Evolutionary conservation across 768 basidiomycete genomes (phyloP), one percentile per base, ranked within the genome.

Genomic region (Kwoniella mangroviensis): DNA sequence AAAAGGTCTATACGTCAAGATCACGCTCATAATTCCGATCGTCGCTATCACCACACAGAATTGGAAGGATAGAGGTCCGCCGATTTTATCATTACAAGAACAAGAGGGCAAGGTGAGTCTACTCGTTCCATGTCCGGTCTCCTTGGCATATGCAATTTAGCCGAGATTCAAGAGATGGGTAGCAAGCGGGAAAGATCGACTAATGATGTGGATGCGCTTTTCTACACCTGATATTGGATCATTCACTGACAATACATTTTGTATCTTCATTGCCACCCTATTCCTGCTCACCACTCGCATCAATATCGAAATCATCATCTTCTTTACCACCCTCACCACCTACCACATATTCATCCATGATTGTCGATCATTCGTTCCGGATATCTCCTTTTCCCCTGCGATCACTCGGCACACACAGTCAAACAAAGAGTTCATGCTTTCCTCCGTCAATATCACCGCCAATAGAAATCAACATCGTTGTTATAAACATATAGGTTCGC

Each of bases 381-480:
- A 21, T 9, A 41, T 17, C 56, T 15, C 4, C 13, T 19, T 15
- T 26, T 13, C 13, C 13, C 24, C 54, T 24, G 12, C 43, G 45
- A 52, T 40, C 12, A n/a, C 54, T 34, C 34, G 34, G 34, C 34
- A 5, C 6, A 61, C n/a, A 7, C 60, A 71, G 70, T 61, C 52
- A 62, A 40, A 66, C 58, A 52, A 59, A 58, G 70, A 71, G 70
- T 71, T 71, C 65, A 71, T 71, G 70, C 70, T 65, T 64, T 60
- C 65, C 60, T 51, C 65, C 51, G 28, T 24, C 64, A 67, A 58
- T 15, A 63, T 43, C 52, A 71, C 49, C 63, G 58, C 65, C 11
- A 60, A 11, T 24, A 53, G 54, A 17, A 26, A 34, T 68, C 59
- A 51, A 53, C 45, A 60, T 43, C 58, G 65, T 65, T 64, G 59